These are phyloP conservation scores for Penicillium odoratum DNA, from an alignment of 495 filamentous ascomycete species.

Conservation along the genomic window DNA sequence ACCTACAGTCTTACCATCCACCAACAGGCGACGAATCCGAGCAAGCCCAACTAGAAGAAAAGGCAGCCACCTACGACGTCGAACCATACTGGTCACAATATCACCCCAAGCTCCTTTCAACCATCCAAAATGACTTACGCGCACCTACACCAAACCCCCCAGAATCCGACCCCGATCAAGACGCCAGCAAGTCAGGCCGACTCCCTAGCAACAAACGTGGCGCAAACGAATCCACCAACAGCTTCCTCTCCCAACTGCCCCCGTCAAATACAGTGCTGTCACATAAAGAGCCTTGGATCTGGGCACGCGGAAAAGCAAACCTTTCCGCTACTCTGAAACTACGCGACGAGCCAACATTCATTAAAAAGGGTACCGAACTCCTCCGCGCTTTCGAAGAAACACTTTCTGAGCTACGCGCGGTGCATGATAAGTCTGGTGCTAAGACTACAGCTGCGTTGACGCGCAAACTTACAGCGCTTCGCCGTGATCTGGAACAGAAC, in stretches of 20 bases:
- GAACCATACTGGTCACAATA: slow-evolving; percentile 45
- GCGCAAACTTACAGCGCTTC: slow-evolving; percentile 52
- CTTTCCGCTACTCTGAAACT: slow-evolving; percentile 11
- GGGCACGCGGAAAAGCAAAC: slow-evolving; percentile 49
- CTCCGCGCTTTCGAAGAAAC: slow-evolving; percentile 43
- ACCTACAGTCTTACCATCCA: slow-evolving; percentile 16
- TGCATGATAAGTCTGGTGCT: slow-evolving; percentile 33
- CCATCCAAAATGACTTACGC: slow-evolving; percentile 22
- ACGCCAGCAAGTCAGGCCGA: slow-evolving; percentile 34
- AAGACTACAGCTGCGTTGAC: slow-evolving; percentile 43
- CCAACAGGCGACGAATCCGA: slow-evolving; percentile 53
- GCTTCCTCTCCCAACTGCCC: slow-evolving; percentile 66
- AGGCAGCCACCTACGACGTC: slow-evolving; percentile 43
- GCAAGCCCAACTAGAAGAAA: slow-evolving; percentile 35
- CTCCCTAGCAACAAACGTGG: slow-evolving; percentile 40
- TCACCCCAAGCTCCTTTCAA: slow-evolving; percentile 36
- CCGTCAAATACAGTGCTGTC: slow-evolving; percentile 54
- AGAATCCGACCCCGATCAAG: slow-evolving; percentile 2
- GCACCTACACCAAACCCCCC: neutral
- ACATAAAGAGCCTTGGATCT: slow-evolving; percentile 62
- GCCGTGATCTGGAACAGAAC: slow-evolving; percentile 48
- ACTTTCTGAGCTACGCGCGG: slow-evolving; percentile 37
- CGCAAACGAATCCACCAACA: slow-evolving; percentile 55
- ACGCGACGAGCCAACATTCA: slow-evolving; percentile 43
- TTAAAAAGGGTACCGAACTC: slow-evolving; percentile 41